Base-by-base conservation (phyloP, 805 yeast species). In the Brettanomyces nanus region DNA sequence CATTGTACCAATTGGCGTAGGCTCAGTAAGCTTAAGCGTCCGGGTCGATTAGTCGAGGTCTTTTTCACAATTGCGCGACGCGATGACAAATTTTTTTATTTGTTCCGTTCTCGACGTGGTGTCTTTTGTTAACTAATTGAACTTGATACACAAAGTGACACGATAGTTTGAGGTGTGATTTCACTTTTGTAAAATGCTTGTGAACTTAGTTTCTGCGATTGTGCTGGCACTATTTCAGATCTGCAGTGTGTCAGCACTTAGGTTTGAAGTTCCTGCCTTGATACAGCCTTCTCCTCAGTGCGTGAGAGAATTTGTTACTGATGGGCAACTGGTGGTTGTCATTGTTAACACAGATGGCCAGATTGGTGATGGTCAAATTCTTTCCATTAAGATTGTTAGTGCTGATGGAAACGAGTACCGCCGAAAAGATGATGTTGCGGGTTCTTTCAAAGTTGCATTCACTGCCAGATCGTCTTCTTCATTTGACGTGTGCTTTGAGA, bases 401-500 rank as follows among this genome's bases (percentile, higher is more conserved):
- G 69, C 83, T 31, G 70, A 76, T 50, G 96, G 95, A 29, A 89
- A 89, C 59, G 95, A 85, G 56, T 81, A 80, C 61, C 80, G 84
- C 52, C 80, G 77, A 56, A 76, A 79, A 59, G 77, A 74, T 57
- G 87, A 84, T 56, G 69, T 92, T 49, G 77, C 76, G 17, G 94
- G 90, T 23, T 70, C 69, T 4, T 69, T 74, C 38, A 75, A 78
- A 54, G 77, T 84, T 42, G 90, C 92, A 4, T 90, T 92, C 66
- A 85, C 92, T 36, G 78, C 95, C 11, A 85, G 81, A 56, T 69
- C 80, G 19, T 76, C 80, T 44, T 80, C 90, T 31, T 84, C 95
- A 2, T 78, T 92, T 58, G 98, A 92, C 62, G 75, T 92, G 39
- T 92, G 98, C 62, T 83, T 92, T 63, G 82, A 80, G 43, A 90